Percentiles rank a stretch among this genome's conserved stretches.
These are phyloP conservation scores for Nephelium lappaceum DNA, from an alignment of 345 rosid species.

Conservation along the genomic window DNA sequence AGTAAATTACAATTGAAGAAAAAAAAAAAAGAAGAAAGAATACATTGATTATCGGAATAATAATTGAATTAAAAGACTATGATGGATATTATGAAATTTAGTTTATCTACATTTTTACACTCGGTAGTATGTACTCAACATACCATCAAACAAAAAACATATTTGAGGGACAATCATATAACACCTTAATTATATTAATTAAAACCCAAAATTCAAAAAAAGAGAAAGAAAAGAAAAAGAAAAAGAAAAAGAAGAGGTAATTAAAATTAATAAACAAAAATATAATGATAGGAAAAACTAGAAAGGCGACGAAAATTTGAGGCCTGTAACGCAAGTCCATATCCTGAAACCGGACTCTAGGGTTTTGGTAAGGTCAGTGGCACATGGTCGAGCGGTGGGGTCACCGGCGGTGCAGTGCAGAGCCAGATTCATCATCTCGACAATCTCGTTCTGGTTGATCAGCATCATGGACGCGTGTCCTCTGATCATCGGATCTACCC, in stretches of 20 bases:
- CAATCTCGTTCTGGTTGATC: constrained; percentile 40
- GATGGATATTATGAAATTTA: constrained; percentile 32
- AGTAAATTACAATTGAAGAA: background rate
- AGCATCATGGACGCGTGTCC: constrained; percentile 20
- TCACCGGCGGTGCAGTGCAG: constrained; percentile 69
- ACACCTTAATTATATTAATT: constrained; percentile 4
- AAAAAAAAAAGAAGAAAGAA: background rate
- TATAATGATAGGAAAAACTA: constrained; percentile 26
- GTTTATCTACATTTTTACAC: constrained; percentile 50
- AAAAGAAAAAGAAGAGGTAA: constrained; percentile 1
- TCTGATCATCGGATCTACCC: constrained; percentile 66
- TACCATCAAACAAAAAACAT: constrained; percentile 46
- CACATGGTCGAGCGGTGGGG: constrained; percentile 68
- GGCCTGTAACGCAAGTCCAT: constrained; percentile 42
- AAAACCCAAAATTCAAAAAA: constrained; percentile 17
- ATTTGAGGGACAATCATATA: constrained; percentile 21
- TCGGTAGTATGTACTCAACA: constrained; percentile 40
- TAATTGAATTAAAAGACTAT: constrained; percentile 7
- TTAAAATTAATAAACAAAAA: constrained; percentile 24
- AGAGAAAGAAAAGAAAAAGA: background rate
- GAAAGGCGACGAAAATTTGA: constrained; percentile 36
- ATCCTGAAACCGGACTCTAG: constrained; percentile 44
- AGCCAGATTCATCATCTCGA: constrained; percentile 71
- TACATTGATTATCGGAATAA: background rate
- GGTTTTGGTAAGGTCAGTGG: constrained; percentile 47